Conservation (phyloP, 805 yeast genomes). For the Kazachstania bromeliacearum region DNA sequence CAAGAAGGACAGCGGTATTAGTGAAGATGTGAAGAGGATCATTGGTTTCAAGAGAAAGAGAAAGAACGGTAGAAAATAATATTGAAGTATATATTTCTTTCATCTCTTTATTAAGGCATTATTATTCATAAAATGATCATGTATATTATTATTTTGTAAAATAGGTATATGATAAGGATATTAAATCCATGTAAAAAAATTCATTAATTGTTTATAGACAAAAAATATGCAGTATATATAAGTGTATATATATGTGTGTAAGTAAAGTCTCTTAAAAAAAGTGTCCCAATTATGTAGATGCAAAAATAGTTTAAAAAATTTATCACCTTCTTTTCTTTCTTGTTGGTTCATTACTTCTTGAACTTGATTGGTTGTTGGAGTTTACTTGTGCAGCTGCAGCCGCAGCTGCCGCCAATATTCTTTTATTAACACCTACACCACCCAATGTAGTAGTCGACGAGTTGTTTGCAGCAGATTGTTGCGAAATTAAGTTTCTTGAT, state of each 20-base stretch:
- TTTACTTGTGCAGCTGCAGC: conserved; percentile 33
- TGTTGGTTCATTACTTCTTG: conserved; percentile 19
- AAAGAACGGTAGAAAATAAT: conserved; percentile 39
- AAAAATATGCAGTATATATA: neutral
- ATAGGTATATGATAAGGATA: neutral
- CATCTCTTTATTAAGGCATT: too few species aligned
- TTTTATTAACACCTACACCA: conserved; percentile 29
- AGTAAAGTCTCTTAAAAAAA: neutral
- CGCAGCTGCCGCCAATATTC: conserved; percentile 32
- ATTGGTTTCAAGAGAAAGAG: conserved; percentile 61
- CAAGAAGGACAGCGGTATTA: conserved; percentile 31
- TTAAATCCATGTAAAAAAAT: neutral
- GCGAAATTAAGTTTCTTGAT: conserved; percentile 13
- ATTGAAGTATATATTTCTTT: too few species aligned
- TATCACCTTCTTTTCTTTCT: conserved; percentile 23
- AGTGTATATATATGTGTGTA: neutral
- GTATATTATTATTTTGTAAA: neutral
- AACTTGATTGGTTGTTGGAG: conserved; percentile 15
- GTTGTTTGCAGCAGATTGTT: conserved; percentile 15
- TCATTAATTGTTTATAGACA: neutral
- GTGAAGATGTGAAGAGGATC: conserved; percentile 50
- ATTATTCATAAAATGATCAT: too few species aligned
- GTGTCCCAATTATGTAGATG: neutral
- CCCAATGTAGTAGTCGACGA: conserved; percentile 22
- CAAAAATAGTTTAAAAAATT: neutral